Conservation (phyloP, 345 rosid genomes). For the Hibiscus tridactylites region DNA sequence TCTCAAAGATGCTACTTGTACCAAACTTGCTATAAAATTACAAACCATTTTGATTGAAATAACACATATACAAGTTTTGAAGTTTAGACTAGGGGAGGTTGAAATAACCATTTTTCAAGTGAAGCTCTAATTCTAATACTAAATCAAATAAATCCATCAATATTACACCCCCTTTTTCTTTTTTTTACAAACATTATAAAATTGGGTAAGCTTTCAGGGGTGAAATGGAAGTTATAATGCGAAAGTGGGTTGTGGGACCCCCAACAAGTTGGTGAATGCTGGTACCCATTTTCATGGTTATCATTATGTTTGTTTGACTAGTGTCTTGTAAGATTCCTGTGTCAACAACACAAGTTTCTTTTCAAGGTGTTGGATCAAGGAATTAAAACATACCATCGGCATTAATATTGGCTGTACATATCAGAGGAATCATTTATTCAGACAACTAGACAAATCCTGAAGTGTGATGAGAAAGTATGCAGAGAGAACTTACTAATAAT, state of each 20-base stretch:
- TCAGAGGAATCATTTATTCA: too few relatives aligned
- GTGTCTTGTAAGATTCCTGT: too few relatives aligned
- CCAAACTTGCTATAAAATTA: background rate
- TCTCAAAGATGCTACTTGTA: background rate
- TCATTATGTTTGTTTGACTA: background rate
- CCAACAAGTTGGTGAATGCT: slow-evolving; percentile 3
- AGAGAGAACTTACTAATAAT: slow-evolving; percentile 40
- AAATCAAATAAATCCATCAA: too few relatives aligned
- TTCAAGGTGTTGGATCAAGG: background rate
- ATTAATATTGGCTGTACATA: too few relatives aligned
- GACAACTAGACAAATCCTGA: background rate
- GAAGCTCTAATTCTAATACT: too few relatives aligned
- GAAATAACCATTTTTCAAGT: too few relatives aligned
- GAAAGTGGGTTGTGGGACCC: background rate
- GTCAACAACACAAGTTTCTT: background rate
- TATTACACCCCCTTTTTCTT: too few relatives aligned
- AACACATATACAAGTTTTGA: too few relatives aligned
- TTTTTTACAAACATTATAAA: background rate
- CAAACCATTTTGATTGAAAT: background rate
- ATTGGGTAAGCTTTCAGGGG: background rate
- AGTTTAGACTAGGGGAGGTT: too few relatives aligned
- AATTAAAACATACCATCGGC: background rate
- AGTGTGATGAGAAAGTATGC: background rate
- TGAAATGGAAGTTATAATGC: slow-evolving; percentile 1
- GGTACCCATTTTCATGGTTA: background rate